phyloP scores from a whole-genome alignment of 164 flowering plant genomes.

The Amborella trichopoda region DNA sequence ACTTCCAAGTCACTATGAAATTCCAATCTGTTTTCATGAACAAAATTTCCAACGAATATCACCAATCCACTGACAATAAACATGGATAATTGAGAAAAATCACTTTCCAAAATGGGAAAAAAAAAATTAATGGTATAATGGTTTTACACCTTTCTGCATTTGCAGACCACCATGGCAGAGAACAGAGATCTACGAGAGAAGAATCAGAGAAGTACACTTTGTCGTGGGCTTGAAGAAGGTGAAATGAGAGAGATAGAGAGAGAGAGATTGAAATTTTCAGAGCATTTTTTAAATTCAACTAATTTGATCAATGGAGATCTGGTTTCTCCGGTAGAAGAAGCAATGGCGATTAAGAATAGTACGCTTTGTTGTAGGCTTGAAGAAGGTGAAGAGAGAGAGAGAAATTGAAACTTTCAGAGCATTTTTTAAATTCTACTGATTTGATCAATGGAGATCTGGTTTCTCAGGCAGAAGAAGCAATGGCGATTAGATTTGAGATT shows the following conservation, averaged over 20 bases:
- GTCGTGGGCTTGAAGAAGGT: neutral
- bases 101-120: neutral
- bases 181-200: conserved; percentile 4
- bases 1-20: neutral
- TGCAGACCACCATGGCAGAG: conserved; percentile 57
- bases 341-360: no score
- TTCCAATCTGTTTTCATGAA: neutral
- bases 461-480: no score
- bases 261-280: neutral
- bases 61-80: neutral
- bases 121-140: neutral
- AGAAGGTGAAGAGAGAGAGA: no score
- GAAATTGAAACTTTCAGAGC: no score
- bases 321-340: no score
- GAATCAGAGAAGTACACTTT: no score
- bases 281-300: no score
- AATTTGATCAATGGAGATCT: no score
- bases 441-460: no score
- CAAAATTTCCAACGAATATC: neutral
- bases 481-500: no score
- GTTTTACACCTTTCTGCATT: conserved; percentile 59
- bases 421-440: no score
- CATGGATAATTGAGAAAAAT: neutral
- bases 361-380: no score
- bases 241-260: neutral